Conservation (phyloP, 2,329 filamentous ascomycete species). For the Ceratocystiopsis sp. region DNA sequence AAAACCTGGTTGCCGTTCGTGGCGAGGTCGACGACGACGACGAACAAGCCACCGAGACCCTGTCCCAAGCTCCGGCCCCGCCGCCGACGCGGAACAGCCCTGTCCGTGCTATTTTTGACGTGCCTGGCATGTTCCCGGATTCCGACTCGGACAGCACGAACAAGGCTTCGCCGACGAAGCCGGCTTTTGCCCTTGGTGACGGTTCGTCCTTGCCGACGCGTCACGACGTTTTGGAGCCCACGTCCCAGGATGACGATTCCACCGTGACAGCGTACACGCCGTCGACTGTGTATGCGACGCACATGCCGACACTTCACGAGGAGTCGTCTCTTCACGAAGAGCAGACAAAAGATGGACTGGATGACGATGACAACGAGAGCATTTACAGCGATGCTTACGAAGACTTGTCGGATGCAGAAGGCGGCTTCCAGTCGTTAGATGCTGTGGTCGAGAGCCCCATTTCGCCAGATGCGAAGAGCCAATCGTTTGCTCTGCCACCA, state of each 20-base stretch:
- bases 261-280: slow-evolving; percentile 9
- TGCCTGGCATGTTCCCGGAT: slow-evolving; percentile 45
- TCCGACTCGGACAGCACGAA: slow-evolving; percentile 12
- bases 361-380: slow-evolving; percentile 18
- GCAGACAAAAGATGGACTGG: not conserved
- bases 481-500: no score
- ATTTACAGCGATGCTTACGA: slow-evolving; percentile 61
- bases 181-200: not conserved
- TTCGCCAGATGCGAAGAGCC: no score
- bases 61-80: no score
- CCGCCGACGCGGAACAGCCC: not conserved
- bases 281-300: slow-evolving; percentile 10
- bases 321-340: slow-evolving; percentile 9
- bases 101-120: slow-evolving; percentile 20
- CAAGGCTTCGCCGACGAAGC: not conserved
- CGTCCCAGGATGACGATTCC: slow-evolving; percentile 9
- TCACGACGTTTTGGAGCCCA: slow-evolving; percentile 10
- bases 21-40: not conserved
- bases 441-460: slow-evolving; percentile 49
- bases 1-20: slow-evolving; percentile 8
- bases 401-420: slow-evolving; percentile 47
- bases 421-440: slow-evolving; percentile 54
- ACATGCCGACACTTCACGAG: slow-evolving; percentile 17
- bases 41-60: no score
- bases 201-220: slow-evolving; percentile 2